Evolutionary conservation across 192 early-diverging fungal genomes (phyloP).

Genomic region (Coemansia sp.): DNA sequence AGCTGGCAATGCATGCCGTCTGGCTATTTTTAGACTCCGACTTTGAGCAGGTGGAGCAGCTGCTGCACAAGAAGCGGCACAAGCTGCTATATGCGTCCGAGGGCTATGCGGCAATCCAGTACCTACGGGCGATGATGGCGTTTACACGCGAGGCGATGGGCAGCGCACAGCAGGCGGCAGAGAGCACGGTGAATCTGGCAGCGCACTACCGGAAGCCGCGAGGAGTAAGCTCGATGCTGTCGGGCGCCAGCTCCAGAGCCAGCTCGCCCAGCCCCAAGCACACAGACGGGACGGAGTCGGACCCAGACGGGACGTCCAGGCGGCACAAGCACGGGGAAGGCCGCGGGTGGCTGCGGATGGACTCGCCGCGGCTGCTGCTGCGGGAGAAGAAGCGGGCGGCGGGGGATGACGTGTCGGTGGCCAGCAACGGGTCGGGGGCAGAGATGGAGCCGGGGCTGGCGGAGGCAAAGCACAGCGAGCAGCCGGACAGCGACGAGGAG

Average conservation of each 20-base stretch:
- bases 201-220: constrained; percentile 61
- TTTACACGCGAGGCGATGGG: constrained; percentile 71
- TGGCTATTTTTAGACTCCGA: constrained; percentile 76
- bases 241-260: constrained; percentile 34
- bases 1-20: constrained; percentile 56
- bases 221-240: constrained; percentile 34
- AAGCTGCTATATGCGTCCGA: constrained; percentile 70
- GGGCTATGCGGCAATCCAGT: constrained; percentile 69
- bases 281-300: constrained; percentile 56
- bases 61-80: constrained; percentile 53
- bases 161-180: constrained; percentile 60
- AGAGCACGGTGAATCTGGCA: constrained; percentile 62
- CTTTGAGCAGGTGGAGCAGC: constrained; percentile 65
- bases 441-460: constrained; percentile 21
- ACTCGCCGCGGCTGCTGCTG: constrained; percentile 34
- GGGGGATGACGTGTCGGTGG: constrained; percentile 8
- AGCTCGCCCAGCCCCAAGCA: constrained; percentile 42
- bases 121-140: constrained; percentile 70
- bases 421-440: constrained; percentile 1
- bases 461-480: constrained; percentile 32
- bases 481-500: constrained; percentile 10
- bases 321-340: constrained; percentile 9
- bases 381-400: constrained; percentile 21
- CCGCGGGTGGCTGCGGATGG: constrained; percentile 22
- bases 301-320: constrained; percentile 1